Base-by-base conservation (phyloP, 2,329 filamentous ascomycete genomes). In the Aspergillus pseudotamarii region DNA sequence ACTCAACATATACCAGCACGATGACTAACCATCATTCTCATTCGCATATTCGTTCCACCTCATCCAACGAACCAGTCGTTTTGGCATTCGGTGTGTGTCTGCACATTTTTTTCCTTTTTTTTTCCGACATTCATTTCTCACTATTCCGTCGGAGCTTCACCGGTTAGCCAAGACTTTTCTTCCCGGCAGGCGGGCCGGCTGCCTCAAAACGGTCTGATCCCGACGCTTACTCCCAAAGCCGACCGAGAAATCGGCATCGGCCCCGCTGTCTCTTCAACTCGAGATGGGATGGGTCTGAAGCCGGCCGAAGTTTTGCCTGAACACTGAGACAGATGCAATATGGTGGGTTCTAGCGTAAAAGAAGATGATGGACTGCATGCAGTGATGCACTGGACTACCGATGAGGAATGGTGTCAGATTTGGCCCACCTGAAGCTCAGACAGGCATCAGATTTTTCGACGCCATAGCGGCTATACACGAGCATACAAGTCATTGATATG, bases 161-260 rank as follows among this genome's bases (percentile, higher is more conserved):
- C 46, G n/a, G 23, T 23, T 38, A 30, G 58, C 34, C 58, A 59
- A 54, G 58, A 45, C 34, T 16, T 30, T 26, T 54, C 48, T 51
- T 34, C 28, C 46, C 32, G 51, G 51, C 30, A 46, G 32, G 34
- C 46, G 48, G 46, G 34, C 51, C 51, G 51, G 51, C 14, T 55
- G 38, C 51, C 21, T 21, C n/a, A 43, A 53, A 46, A 46, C 46
- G 26, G 57, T 41, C 30, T 45, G 32, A 51, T 50, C 38, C 57
- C 57, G 57, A 59, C 41, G n/a, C 14, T 36, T 28, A 21, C 21
- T 14, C 30, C 56, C 32, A 58, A 36, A 43, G 21, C 58, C 34
- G 58, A 59, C 57, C 32, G 34, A 23, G 36, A 41, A 38, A 23
- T 51, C 58, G 58, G 58, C 38, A 59, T 45, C 58, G 58, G 48